phyloP scores from a whole-genome alignment of 2,329 filamentous ascomycete species.

The Zalaria obscura region DNA sequence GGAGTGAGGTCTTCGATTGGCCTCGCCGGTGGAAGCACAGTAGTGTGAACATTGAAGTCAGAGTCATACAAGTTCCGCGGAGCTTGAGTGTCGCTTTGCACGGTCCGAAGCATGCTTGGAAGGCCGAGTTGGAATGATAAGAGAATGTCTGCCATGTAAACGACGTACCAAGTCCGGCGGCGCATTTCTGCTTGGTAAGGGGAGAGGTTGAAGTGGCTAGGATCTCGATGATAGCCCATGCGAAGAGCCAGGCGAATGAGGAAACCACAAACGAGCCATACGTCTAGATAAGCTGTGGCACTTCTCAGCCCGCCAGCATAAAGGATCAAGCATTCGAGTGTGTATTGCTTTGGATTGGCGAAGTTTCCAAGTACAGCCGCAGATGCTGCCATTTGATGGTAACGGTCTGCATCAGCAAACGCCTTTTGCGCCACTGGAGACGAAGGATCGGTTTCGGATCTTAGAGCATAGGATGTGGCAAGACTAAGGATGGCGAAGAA shows the following conservation, averaged over 20 bases:
- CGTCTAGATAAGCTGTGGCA: conserved; percentile 17
- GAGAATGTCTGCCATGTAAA: conserved; percentile 30
- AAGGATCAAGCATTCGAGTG: conserved; percentile 24
- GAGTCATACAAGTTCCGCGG: conserved; percentile 31
- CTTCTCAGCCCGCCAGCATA: conserved; percentile 17
- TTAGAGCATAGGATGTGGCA: conserved; percentile 17
- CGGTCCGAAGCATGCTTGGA: conserved; percentile 31
- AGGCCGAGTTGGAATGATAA: conserved; percentile 34
- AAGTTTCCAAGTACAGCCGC: conserved; percentile 23
- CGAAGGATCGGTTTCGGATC: conserved; percentile 10
- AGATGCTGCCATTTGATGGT: conserved; percentile 16
- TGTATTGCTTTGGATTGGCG: conserved; percentile 28
- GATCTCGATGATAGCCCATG: conserved; percentile 33
- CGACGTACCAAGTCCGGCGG: conserved; percentile 26
- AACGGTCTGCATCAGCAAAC: conserved; percentile 11
- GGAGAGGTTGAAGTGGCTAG: conserved; percentile 27
- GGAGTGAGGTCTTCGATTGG: conserved; percentile 18
- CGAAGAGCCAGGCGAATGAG: conserved; percentile 24
- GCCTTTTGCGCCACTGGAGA: conserved; percentile 7
- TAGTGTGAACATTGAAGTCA: conserved; percentile 25
- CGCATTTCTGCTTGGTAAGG: conserved; percentile 22
- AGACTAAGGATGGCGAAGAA: conserved; percentile 33
- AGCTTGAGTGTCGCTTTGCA: conserved; percentile 26
- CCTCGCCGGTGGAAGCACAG: conserved; percentile 22
- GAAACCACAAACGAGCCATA: conserved; percentile 28